These are phyloP conservation scores for Lactarius tabidus DNA, from an alignment of 768 basidiomycete genomes.

Conservation along the genomic window DNA sequence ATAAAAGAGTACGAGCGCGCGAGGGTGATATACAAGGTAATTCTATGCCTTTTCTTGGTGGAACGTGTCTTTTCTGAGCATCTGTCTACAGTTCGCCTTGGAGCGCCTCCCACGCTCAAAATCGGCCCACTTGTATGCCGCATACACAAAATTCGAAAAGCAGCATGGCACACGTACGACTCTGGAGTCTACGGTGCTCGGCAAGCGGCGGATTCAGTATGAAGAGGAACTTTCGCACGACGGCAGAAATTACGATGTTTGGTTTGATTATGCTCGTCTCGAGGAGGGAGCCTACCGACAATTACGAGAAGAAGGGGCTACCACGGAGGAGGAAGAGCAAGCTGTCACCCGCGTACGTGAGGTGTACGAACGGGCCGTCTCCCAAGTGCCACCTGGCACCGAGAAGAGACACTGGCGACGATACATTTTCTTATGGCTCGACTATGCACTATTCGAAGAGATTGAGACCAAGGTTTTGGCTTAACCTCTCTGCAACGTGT, in stretches of 20 bases:
- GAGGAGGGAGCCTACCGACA: conserved; percentile 86
- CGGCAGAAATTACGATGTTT: conserved; percentile 92
- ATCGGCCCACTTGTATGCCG: conserved; percentile 79
- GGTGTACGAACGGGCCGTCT: conserved; percentile 92
- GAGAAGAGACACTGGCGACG: conserved; percentile 92
- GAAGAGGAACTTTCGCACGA: conserved; percentile 94
- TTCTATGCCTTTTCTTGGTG: not conserved
- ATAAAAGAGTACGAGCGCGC: conserved; percentile 96
- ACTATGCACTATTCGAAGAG: conserved; percentile 97
- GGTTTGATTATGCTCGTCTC: conserved; percentile 94
- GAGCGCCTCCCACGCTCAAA: conserved; percentile 89
- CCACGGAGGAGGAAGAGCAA: conserved; percentile 62
- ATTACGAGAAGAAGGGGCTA: conserved; percentile 68
- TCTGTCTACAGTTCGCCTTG: conserved; percentile 74
- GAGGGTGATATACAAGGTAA: conserved; percentile 92
- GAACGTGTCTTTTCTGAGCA: not conserved
- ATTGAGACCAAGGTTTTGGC: conserved; percentile 77
- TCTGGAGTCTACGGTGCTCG: conserved; percentile 90
- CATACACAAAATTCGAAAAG: conserved; percentile 97
- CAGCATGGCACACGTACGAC: conserved; percentile 88
- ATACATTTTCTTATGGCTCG: conserved; percentile 89
- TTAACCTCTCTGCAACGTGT: not conserved
- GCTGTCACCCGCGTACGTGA: conserved; percentile 73
- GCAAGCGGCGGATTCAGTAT: conserved; percentile 97
- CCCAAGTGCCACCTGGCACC: conserved; percentile 89